Percentiles rank a stretch among this genome's conserved stretches.
Evolutionary conservation across 495 filamentous ascomycete genomes (phyloP).

Genomic region (Polyplosphaeria fusca): DNA sequence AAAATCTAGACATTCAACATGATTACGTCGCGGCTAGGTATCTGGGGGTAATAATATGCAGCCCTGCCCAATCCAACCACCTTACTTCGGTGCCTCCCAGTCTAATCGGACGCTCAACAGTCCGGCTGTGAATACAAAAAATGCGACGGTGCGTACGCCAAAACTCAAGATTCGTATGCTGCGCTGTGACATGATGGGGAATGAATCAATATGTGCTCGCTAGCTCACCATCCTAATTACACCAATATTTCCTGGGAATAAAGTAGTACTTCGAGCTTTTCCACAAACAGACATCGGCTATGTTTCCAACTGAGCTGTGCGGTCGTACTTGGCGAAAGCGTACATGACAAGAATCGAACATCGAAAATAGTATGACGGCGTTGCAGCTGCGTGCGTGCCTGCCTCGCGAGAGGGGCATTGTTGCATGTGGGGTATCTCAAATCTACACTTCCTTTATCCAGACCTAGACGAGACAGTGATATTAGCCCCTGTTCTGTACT

Average conservation of each 20-base stretch:
- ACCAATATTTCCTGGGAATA: constrained; percentile 8
- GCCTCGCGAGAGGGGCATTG: constrained; percentile 7
- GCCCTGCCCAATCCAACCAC: background rate
- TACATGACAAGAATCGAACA: no score
- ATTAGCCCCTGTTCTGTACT: constrained; percentile 8
- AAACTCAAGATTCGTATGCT: no score
- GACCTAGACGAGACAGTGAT: constrained; percentile 20
- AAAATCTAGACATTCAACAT: constrained; percentile 2
- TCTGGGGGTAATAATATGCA: constrained; percentile 5
- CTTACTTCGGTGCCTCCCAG: no score
- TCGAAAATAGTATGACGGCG: background rate
- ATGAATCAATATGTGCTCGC: no score
- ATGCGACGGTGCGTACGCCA: no score
- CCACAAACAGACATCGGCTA: no score
- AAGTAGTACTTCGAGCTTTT: no score
- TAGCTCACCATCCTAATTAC: constrained; percentile 8
- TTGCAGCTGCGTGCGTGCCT: background rate
- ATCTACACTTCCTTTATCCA: constrained; percentile 38
- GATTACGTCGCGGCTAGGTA: background rate
- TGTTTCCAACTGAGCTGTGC: no score
- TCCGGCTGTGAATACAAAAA: constrained; percentile 24
- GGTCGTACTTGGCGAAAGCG: no score
- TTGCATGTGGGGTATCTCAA: constrained; percentile 28
- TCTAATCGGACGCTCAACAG: constrained; percentile 30
- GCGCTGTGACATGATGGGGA: no score